Conservation (phyloP, 306 rosid species). For the Pyrus bretschneideri region DNA sequence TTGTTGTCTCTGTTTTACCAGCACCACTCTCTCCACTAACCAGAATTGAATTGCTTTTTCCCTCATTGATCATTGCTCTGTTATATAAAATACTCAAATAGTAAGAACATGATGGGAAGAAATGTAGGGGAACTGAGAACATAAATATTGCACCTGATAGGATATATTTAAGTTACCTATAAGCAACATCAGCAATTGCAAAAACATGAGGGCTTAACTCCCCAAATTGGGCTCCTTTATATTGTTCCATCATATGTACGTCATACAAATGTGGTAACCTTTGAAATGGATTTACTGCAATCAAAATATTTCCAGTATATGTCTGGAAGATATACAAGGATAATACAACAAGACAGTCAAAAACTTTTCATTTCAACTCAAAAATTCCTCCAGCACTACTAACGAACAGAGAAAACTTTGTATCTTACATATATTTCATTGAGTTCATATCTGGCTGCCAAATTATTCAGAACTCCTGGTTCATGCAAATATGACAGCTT, state of each 20-base stretch:
- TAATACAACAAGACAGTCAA: constrained; percentile 16
- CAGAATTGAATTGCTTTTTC: constrained; percentile 97
- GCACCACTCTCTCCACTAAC: constrained; percentile 99
- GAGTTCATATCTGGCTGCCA: constrained; percentile 96
- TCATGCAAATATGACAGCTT: constrained; percentile 97
- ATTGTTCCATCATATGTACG: constrained; percentile 98
- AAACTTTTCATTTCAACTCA: constrained; percentile 12
- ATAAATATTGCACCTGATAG: not conserved
- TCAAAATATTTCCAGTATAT: constrained; percentile 95
- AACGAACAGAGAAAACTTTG: not conserved
- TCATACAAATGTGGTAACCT: constrained; percentile 92
- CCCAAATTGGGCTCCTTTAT: constrained; percentile 93
- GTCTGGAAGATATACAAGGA: constrained; percentile 58
- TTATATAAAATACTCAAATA: constrained; percentile 16
- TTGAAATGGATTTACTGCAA: constrained; percentile 99
- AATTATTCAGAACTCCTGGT: constrained; percentile 95
- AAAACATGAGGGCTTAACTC: constrained; percentile 99
- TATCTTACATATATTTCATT: constrained; percentile 93
- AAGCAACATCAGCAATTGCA: constrained; percentile 98
- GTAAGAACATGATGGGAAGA: not conserved
- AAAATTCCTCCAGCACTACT: constrained; percentile 10
- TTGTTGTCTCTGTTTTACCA: constrained; percentile 99
- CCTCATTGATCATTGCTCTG: constrained; percentile 98
- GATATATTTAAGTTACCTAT: constrained; percentile 51
- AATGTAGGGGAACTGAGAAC: not conserved